Evolutionary conservation across 257 asterid genomes (phyloP), one percentile per base, ranked within the genome.

Genomic region (Plectranthus barbatus): DNA sequence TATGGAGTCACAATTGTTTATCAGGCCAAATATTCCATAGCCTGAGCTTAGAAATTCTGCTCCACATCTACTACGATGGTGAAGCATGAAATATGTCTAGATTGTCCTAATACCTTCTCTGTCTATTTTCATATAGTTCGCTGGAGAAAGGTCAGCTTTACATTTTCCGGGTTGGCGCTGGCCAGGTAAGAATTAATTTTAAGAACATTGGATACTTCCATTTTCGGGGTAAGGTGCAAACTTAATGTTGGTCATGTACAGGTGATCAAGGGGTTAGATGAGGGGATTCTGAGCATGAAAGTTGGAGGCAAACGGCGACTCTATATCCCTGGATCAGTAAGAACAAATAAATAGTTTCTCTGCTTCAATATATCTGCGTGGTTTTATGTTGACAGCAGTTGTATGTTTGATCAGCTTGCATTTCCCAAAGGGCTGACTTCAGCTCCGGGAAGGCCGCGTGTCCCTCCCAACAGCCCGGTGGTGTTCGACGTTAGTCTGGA

Each of bases 401-500:
- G 56, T 11, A 10, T 56, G 42, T 54, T 26, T 74, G 71, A 63
- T 52, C 74, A 92, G 97, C 69, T 92, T 60, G 96, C 99, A 17
- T 92, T 89, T 63, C 97, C 99, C 0, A 93, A 90, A 83, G 99
- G 99, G 6, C 81, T 93, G 21, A 60, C 74, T 20, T 90, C 97
- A 52, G 99, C 99, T 41, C 97, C 99, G 1, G 97, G 99, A 56
- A 85, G 97, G 94, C 96, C 99, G 29, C 76, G 96, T 49, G 96
- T 93, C 69, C 91, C 91, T 70, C 77, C 99, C 5, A 84, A 76
- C 58, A 93, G 96, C 76, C 94, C 96, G 1, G 95, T 90, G 33
- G 63, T 87, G 19, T 89, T 93, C 55, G 97, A 90, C 24, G 97
- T 90, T 56, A 93, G 94, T 73, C 76, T 93, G 79, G 91, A 83